Percentiles rank a stretch among this genome's conserved stretches.
These are phyloP conservation scores for Dendrostoma leiphaemia DNA, from an alignment of 2,329 filamentous ascomycete species.

Conservation along the genomic window DNA sequence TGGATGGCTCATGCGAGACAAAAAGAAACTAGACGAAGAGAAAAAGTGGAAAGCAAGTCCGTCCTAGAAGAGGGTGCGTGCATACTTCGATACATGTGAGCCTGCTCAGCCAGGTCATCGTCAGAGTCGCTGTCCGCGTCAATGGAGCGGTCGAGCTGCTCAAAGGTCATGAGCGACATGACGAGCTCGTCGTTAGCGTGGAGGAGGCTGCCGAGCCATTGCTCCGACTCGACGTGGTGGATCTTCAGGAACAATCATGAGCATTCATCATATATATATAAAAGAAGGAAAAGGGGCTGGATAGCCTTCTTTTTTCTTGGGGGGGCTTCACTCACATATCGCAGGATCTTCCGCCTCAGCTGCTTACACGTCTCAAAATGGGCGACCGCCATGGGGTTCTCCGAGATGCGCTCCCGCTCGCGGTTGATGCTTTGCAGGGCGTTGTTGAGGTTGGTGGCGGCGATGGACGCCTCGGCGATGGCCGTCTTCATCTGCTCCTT, in stretches of 20 bases:
- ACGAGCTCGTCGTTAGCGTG: slow-evolving; percentile 97
- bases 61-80: slow-evolving; percentile 14
- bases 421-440: slow-evolving; percentile 87
- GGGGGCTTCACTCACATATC: slow-evolving; percentile 60
- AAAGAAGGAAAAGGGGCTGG: no score
- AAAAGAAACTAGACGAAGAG: not conserved
- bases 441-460: slow-evolving; percentile 88
- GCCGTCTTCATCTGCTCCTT: slow-evolving; percentile 81
- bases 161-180: slow-evolving; percentile 87
- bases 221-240: slow-evolving; percentile 84
- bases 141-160: slow-evolving; percentile 86
- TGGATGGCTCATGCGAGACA: not conserved
- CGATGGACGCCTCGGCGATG: slow-evolving; percentile 87
- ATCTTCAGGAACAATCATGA: slow-evolving; percentile 50
- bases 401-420: slow-evolving; percentile 82
- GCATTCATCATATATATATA: not conserved
- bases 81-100: slow-evolving; percentile 61
- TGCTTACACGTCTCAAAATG: slow-evolving; percentile 86
- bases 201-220: slow-evolving; percentile 87
- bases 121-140: slow-evolving; percentile 72
- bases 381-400: slow-evolving; percentile 71
- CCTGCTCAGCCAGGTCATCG: slow-evolving; percentile 65
- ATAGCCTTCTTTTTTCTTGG: no score
- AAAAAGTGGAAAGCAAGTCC: not conserved
- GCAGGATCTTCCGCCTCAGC: slow-evolving; percentile 77